These are phyloP conservation scores for Xylariaceae sp. DNA, from an alignment of 2,329 filamentous ascomycete species.

Conservation along the genomic window DNA sequence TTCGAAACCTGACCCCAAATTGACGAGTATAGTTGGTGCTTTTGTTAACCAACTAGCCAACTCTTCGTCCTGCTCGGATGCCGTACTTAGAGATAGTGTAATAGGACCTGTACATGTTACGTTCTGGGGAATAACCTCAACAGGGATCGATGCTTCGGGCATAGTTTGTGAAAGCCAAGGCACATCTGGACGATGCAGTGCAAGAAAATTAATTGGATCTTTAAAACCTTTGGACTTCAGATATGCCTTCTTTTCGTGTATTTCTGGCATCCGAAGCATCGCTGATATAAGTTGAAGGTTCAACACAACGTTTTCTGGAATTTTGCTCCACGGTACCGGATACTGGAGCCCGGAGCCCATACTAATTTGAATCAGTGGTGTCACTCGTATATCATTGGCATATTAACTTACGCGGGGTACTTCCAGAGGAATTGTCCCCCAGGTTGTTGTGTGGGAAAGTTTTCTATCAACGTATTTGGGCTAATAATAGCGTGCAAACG, in stretches of 20 bases:
- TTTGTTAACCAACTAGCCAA: slow-evolving; percentile 28
- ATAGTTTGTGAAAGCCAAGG: slow-evolving; percentile 30
- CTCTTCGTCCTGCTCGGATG: slow-evolving; percentile 25
- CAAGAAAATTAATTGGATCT: slow-evolving; percentile 9
- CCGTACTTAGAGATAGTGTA: slow-evolving; percentile 23
- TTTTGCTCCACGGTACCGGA: slow-evolving; percentile 32
- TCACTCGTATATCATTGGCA: slow-evolving; percentile 4
- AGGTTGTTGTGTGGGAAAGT: slow-evolving; percentile 27
- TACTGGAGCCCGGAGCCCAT: slow-evolving; percentile 30
- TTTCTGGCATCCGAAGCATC: slow-evolving; percentile 21
- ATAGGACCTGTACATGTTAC: slow-evolving; percentile 30
- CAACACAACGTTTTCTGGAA: slow-evolving; percentile 32
- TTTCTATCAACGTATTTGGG: slow-evolving; percentile 30
- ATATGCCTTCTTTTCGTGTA: slow-evolving; percentile 16
- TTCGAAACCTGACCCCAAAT: slow-evolving; percentile 28
- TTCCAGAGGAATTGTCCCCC: slow-evolving; percentile 29
- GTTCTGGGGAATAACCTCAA: slow-evolving; percentile 29
- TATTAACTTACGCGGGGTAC: slow-evolving; percentile 27
- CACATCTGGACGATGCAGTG: slow-evolving; percentile 22
- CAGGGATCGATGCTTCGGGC: slow-evolving; percentile 26
- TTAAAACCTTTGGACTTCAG: slow-evolving; percentile 25
- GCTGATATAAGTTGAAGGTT: slow-evolving; percentile 24
- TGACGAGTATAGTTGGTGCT: slow-evolving; percentile 32
- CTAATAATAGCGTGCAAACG: slow-evolving; percentile 28
- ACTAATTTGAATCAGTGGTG: slow-evolving; percentile 15